Percentiles rank a stretch among this genome's conserved stretches.
Conservation (phyloP, 306 rosid species). For the Adenanthera pavonina region DNA sequence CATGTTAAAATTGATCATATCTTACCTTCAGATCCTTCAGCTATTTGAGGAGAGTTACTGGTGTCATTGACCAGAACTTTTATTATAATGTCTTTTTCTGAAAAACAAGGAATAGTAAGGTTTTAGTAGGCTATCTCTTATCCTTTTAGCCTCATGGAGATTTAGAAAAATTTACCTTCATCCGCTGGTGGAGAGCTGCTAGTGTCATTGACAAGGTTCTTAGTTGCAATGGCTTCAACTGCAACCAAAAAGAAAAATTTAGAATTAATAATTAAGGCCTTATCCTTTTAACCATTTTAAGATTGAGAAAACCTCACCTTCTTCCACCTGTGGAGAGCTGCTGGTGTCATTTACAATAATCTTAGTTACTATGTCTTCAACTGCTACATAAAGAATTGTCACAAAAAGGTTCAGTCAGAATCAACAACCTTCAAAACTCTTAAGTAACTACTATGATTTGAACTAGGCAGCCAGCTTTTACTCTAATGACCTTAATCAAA, state of each 20-base stretch:
- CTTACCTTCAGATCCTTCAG: constrained; percentile 33
- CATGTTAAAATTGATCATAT: constrained; percentile 21
- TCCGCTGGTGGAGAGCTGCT: constrained; percentile 33
- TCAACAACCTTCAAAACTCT: constrained; percentile 8
- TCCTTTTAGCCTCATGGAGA: neutral
- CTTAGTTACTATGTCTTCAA: constrained; percentile 34
- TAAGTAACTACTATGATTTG: neutral
- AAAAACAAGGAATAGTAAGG: constrained; percentile 30
- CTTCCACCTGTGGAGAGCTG: constrained; percentile 35
- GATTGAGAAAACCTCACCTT: constrained; percentile 39
- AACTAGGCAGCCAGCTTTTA: neutral
- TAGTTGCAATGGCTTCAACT: constrained; percentile 36
- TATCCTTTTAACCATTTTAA: constrained; percentile 1
- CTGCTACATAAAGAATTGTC: constrained; percentile 44
- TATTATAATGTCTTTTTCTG: constrained; percentile 46
- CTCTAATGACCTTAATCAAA: neutral
- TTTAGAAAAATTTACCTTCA: constrained; percentile 23
- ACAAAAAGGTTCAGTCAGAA: neutral
- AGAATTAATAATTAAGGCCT: constrained; percentile 24
- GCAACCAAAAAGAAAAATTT: constrained; percentile 30
- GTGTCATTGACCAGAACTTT: constrained; percentile 32
- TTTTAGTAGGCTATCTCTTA: neutral
- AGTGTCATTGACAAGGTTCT: constrained; percentile 34
- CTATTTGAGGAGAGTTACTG: constrained; percentile 28
- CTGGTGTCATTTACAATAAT: constrained; percentile 28